phyloP scores from a whole-genome alignment of 768 basidiomycete genomes.

The Leccinum boreale region DNA sequence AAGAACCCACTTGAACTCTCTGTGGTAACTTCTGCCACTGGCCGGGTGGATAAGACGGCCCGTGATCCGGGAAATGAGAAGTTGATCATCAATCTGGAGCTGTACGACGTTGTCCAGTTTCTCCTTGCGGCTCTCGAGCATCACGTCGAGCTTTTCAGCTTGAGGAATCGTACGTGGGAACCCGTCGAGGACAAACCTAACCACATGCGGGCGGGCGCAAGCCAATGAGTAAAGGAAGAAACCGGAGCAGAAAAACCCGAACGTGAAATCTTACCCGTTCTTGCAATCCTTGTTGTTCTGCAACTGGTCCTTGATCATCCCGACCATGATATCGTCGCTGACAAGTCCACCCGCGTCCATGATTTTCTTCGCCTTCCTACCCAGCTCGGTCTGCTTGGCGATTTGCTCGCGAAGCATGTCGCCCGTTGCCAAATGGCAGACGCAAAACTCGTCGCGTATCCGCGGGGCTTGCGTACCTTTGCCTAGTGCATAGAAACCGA shows the following conservation, averaged over 20 bases:
- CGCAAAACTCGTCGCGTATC: slow-evolving; percentile 89
- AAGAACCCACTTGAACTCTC: slow-evolving; percentile 82
- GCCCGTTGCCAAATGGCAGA: slow-evolving; percentile 98
- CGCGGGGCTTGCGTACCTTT: slow-evolving; percentile 98
- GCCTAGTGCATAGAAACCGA: slow-evolving; percentile 44
- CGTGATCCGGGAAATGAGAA: slow-evolving; percentile 97
- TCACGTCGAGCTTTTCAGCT: slow-evolving; percentile 91
- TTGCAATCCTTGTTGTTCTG: slow-evolving; percentile 90
- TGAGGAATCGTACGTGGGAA: slow-evolving; percentile 98
- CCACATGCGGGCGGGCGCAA: neutral
- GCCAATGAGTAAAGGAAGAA: neutral
- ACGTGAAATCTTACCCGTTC: slow-evolving; percentile 74
- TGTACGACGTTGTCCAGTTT: slow-evolving; percentile 91
- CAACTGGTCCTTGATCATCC: slow-evolving; percentile 95
- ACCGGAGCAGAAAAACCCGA: neutral
- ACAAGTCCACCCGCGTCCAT: slow-evolving; percentile 98
- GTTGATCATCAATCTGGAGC: slow-evolving; percentile 87
- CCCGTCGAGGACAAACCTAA: slow-evolving; percentile 96
- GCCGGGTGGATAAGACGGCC: slow-evolving; percentile 90
- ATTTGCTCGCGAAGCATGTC: slow-evolving; percentile 99
- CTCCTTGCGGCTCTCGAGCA: slow-evolving; percentile 81
- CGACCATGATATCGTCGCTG: slow-evolving; percentile 94
- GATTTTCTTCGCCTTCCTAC: slow-evolving; percentile 91
- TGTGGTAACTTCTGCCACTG: slow-evolving; percentile 92
- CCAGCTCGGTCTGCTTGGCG: slow-evolving; percentile 78